Evolutionary conservation across 108 stramenopile genomes (phyloP).

Genomic region (Nitzschia sp.): DNA sequence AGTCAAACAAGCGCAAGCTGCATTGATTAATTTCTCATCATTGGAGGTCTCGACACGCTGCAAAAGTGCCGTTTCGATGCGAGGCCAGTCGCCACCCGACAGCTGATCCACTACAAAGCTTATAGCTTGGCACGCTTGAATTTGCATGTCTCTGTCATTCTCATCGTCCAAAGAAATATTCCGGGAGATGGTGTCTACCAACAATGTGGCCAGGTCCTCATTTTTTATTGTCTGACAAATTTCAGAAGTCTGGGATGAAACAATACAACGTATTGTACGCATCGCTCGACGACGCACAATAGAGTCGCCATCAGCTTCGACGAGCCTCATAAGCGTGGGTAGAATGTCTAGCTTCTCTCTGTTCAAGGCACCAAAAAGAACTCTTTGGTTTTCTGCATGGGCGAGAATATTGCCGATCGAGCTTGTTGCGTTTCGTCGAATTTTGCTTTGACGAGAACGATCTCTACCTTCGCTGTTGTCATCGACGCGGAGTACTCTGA

Average conservation of each 20-base stretch:
- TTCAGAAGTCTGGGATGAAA: not conserved
- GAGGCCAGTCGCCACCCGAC: constrained; percentile 7
- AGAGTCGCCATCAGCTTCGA: constrained; percentile 26
- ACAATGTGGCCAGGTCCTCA: constrained; percentile 15
- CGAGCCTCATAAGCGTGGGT: constrained; percentile 14
- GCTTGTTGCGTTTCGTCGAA: constrained; percentile 35
- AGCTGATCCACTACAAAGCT: constrained; percentile 6
- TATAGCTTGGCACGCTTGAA: constrained; percentile 36
- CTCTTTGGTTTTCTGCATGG: constrained; percentile 7
- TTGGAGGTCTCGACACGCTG: constrained; percentile 29
- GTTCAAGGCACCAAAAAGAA: not conserved
- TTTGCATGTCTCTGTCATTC: constrained; percentile 31
- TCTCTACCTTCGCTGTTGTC: not conserved
- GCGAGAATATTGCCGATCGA: constrained; percentile 39
- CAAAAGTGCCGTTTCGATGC: constrained; percentile 19
- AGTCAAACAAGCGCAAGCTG: constrained; percentile 21
- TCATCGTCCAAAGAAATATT: constrained; percentile 26
- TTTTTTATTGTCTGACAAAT: not conserved
- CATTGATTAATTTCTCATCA: constrained; percentile 14
- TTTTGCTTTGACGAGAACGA: constrained; percentile 3
- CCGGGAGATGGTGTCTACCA: constrained; percentile 14
- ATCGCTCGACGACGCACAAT: constrained; percentile 41
- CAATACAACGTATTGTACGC: constrained; percentile 44
- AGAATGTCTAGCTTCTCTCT: not conserved
- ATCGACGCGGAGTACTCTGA: constrained; percentile 3